phyloP scores from a whole-genome alignment of 441 rosid genomes.

The Geranium incanum region DNA sequence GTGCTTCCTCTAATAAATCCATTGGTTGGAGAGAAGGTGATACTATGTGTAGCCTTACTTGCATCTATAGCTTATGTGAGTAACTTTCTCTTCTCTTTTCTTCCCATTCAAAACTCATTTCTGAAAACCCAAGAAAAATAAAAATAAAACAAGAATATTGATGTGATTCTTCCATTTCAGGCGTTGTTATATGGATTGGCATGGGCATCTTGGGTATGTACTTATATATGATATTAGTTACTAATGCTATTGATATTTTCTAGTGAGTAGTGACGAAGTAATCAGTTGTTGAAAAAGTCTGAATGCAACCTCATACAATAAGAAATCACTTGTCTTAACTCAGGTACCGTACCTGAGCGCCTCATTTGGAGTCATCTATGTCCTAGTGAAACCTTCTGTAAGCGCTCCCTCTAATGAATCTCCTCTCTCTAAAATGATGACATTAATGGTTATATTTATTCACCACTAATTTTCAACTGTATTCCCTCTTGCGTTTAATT shows the following conservation, averaged over 20 bases:
- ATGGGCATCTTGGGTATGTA: slow-evolving; percentile 51
- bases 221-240: not conserved
- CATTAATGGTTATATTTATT: not conserved
- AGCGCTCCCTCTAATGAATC: slow-evolving; percentile 1
- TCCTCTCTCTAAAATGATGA: not conserved
- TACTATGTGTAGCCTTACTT: slow-evolving; percentile 37
- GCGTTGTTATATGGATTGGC: slow-evolving; percentile 46
- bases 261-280: not conserved
- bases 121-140: not conserved
- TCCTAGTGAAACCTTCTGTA: slow-evolving; percentile 23
- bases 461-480: not conserved
- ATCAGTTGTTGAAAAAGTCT: not conserved
- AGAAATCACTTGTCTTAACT: slow-evolving; percentile 9
- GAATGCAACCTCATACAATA: not conserved
- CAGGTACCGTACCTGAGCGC: slow-evolving; percentile 47
- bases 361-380: slow-evolving; percentile 26
- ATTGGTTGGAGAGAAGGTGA: slow-evolving; percentile 43
- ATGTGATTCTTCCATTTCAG: slow-evolving; percentile 23
- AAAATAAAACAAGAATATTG: not conserved
- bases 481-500: not conserved
- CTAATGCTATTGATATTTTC: not conserved
- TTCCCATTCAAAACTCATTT: not conserved
- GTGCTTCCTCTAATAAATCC: slow-evolving; percentile 49
- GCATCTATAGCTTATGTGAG: slow-evolving; percentile 57
- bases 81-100: slow-evolving; percentile 1